Evolutionary conservation across 495 filamentous ascomycete genomes (phyloP), one percentile per base, ranked within the genome.

Genomic region (Penicillium paxilli): DNA sequence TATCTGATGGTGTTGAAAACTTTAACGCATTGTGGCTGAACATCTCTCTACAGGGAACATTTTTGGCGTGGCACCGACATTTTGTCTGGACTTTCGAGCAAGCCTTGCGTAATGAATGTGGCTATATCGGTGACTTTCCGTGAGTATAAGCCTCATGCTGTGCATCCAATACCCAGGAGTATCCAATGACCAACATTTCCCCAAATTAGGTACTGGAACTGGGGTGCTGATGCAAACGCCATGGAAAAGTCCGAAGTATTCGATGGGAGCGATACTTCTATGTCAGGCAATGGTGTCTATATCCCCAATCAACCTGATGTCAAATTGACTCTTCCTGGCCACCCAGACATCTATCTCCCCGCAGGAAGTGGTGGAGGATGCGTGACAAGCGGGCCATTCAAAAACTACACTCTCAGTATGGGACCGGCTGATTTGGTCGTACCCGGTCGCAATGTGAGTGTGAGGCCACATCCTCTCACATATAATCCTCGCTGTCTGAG

Each of bases 11-110:
- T n/a, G n/a, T n/a, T n/a, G n/a, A n/a, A n/a, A n/a, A n/a, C n/a
- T n/a, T n/a, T n/a, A n/a, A n/a, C n/a, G n/a, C n/a, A n/a, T n/a
- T n/a, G n/a, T n/a, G n/a, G n/a, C n/a, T n/a, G n/a, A n/a, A n/a
- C n/a, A n/a, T n/a, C 30, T 32, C 4, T 12, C 11, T n/a, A n/a
- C 16, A 55, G 75, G 86, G 84, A 17, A 82, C 79, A 51, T 88
- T 92, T 68, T 70, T 89, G 25, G 67, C 80, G 1, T 91, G 87
- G 85, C 88, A 92, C 62, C 76, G 88, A 16, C 87, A 86, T 66
- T 91, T 83, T 61, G 72, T 80, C 33, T 80, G 70, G 52, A 69
- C 70, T 7, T 90, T 83, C 63, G 89, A 91, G 64, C 76, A 84
- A 60, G 83, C 87, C 1, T 73, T 92, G 19, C 73, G 79, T 20